Base-by-base conservation (phyloP, 106 monocot species). In the Alisma plantagoaquatica region DNA sequence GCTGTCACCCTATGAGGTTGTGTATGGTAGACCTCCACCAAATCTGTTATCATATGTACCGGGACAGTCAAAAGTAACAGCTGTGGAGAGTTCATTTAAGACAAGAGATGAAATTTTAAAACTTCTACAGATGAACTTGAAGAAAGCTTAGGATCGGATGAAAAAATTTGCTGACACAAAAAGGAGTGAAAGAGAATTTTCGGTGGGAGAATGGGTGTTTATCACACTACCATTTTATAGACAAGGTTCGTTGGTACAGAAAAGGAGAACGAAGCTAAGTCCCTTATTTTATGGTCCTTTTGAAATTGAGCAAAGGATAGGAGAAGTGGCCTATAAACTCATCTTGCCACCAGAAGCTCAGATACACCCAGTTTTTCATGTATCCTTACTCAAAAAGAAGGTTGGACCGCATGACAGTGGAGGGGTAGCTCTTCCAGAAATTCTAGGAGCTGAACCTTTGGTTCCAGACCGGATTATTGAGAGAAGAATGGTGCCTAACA, bases 221-320 rank as follows among this genome's bases (percentile, higher is more conserved):
- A 16, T 75, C 2, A 62, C 32, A 10, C 32, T 68, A 0, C 74
- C 61, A 41, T 49, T 42, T 0, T 74, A 63, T 38, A 15, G 33
- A 1, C 67, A 74, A 43, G 16, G 2, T 0, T 32, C 52, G 1
- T 7, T 73, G 0, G 3, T 0, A 0, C 1, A 1, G 1, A 29
- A 45, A 4, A 27, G 14, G 0, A 43, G 0, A 1, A 0, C n/a
- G 0, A 72, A 58, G 22, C n/a, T 65, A 2, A 0, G 6, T 22
- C 10, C 42, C 1, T 20, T 3, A 1, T 64, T 17, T 3, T 51
- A 47, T 19, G 49, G 71, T 2, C 57, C 64, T 1, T 72, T 27
- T 22, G 21, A 57, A 17, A 42, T 72, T 7, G 1, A 15, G 21
- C 43, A 48, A n/a, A 45, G 10, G 46, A 32, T 49, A 4, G 16